Base-by-base conservation (phyloP, 2,329 filamentous ascomycete genomes). In the Trichophyton simii region DNA sequence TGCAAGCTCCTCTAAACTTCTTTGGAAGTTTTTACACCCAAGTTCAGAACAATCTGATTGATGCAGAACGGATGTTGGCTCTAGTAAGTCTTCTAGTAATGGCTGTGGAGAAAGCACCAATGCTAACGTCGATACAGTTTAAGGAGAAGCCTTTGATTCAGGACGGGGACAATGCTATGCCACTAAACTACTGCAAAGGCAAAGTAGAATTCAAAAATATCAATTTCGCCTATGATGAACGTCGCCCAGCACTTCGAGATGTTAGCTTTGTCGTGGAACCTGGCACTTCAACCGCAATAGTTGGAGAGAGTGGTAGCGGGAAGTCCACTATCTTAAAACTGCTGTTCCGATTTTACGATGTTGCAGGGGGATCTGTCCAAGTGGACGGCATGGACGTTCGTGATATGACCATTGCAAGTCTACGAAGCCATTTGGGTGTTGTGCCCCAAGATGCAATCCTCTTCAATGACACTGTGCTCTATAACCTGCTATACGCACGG, bases 401-500 rank as follows among this genome's bases (percentile, higher is more conserved):
- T 0, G 70, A 77, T 0, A 70, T 89, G 59, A 82, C 85, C 60
- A 77, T 87, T 0, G 78, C 79, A 63, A 74, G 79, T n/a, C 89
- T 89, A 69, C 82, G 88, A 46, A 78, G 79, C 60, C 74, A 82
- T 38, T 77, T 91, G 9, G 85, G 86, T 0, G 79, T 91, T 0
- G 88, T 91, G 0, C 83, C 86, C 2, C 88, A 91, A 71, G 87
- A 91, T 69, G 81, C 88, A 6, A 85, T 84, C 0, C 78, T 91
- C 0, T 90, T 88, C 68, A 83, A 85, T 70, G 85, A 84, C 65
- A 83, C 83, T 0, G 79, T 90, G 18, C 79, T 82, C 20, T 87
- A 91, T 63, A 89, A 89, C 59, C 71, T 86, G 1, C 77, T 89
- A 0, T 86, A 86, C n/a, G 57, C 66, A 2, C 62, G 62, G 15